These are phyloP conservation scores for Colletotrichum liriopes DNA, from an alignment of 2,329 filamentous ascomycete genomes.

Conservation along the genomic window DNA sequence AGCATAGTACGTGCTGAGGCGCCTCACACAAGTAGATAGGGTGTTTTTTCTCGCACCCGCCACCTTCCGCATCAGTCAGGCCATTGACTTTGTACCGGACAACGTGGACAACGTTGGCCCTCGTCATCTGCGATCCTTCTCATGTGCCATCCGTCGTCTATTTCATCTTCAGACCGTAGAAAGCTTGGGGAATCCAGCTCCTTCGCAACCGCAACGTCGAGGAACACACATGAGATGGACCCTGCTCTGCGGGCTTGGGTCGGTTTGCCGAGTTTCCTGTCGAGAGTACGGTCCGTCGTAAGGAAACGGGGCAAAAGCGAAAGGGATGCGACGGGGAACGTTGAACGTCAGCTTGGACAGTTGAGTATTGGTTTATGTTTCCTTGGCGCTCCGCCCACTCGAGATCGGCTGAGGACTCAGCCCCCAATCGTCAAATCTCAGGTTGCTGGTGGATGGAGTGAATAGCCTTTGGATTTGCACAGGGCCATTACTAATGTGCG, in stretches of 20 bases:
- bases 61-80: not conserved
- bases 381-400: constrained; percentile 3
- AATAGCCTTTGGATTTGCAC: constrained; percentile 3
- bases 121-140: not conserved
- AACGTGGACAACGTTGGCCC: not conserved
- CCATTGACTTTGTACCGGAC: not conserved
- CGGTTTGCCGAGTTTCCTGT: not conserved
- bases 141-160: constrained; percentile 2
- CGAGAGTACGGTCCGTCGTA: not conserved
- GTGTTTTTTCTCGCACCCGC: not conserved
- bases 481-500: constrained; percentile 1
- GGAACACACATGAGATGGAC: not conserved
- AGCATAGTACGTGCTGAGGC: not conserved
- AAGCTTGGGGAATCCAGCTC: not conserved
- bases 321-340: not conserved
- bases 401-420: constrained; percentile 3
- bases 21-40: not conserved
- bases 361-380: not conserved
- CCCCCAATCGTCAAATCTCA: not conserved
- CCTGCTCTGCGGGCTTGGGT: not conserved
- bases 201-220: not conserved
- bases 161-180: not conserved
- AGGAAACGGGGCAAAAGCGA: not conserved
- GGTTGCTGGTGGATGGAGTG: not conserved
- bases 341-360: not conserved